These are phyloP conservation scores for Talaromyces sp. DNA, from an alignment of 2,329 filamentous ascomycete species.

Conservation along the genomic window DNA sequence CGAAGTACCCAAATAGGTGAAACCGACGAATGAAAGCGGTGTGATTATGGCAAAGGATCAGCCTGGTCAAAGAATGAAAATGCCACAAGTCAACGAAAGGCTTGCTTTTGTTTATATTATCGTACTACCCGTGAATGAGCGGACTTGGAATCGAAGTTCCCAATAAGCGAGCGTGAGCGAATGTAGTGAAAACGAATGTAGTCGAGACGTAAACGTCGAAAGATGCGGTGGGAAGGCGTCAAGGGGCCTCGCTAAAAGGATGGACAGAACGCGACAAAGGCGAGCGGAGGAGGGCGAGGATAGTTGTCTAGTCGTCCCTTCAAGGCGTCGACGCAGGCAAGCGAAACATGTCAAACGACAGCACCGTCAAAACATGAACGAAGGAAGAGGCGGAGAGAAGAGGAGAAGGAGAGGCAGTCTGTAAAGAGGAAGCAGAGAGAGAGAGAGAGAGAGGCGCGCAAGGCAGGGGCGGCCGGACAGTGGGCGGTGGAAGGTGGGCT, in stretches of 20 bases:
- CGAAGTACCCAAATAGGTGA: not conserved
- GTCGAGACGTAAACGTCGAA: constrained; percentile 1
- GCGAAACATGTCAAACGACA: constrained; percentile 24
- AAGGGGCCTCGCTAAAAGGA: constrained; percentile 13
- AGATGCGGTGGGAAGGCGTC: not conserved
- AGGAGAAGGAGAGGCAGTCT: constrained; percentile 13
- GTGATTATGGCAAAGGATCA: not conserved
- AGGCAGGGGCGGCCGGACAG: constrained; percentile 1
- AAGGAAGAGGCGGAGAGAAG: constrained; percentile 8
- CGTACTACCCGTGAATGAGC: constrained; percentile 17
- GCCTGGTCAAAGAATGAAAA: not conserved
- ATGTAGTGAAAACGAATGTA: constrained; percentile 19
- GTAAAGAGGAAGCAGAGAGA: constrained; percentile 11
- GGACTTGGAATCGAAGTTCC: constrained; percentile 13
- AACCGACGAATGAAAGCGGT: not conserved
- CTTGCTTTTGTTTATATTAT: not conserved
- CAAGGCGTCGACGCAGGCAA: constrained; percentile 21
- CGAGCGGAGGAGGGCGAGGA: constrained; percentile 5
- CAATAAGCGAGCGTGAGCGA: constrained; percentile 20
- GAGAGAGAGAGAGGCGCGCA: no score
- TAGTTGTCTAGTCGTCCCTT: constrained; percentile 19
- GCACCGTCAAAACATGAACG: constrained; percentile 19
- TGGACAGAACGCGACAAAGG: constrained; percentile 10
- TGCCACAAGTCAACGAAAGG: not conserved
- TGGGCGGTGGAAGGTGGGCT: not conserved